Evolutionary conservation across 148 eudicot genomes (phyloP).

Genomic region (Vaccinium corymbosum): DNA sequence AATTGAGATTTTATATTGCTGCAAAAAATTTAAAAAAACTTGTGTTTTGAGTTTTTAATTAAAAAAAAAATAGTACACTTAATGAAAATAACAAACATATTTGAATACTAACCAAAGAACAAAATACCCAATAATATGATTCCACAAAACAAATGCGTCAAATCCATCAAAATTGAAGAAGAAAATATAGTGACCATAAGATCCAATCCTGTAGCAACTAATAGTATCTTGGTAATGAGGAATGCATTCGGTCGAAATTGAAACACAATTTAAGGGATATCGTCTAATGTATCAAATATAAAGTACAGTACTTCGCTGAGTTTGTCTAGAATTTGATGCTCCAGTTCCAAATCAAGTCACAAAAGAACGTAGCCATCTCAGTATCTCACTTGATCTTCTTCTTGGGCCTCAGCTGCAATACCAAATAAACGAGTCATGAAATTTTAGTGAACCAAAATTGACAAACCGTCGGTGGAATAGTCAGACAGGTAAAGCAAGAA

Average conservation of each 20-base stretch:
- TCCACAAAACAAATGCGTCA: too few species aligned
- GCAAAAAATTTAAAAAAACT: too few species aligned
- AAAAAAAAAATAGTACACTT: too few species aligned
- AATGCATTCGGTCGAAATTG: not conserved
- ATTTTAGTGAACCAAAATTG: not conserved
- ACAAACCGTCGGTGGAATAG: too few species aligned
- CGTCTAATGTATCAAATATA: too few species aligned
- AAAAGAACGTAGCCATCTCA: not conserved
- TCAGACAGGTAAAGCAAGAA: too few species aligned
- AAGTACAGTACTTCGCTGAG: too few species aligned
- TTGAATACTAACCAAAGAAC: too few species aligned
- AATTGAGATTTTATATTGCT: too few species aligned
- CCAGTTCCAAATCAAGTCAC: not conserved
- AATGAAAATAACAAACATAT: too few species aligned
- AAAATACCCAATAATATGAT: too few species aligned
- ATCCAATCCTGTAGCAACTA: not conserved
- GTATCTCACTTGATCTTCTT: constrained; percentile 32
- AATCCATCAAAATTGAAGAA: not conserved
- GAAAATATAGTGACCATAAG: not conserved
- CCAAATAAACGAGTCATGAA: not conserved
- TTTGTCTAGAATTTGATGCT: not conserved
- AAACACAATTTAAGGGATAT: constrained; percentile 9
- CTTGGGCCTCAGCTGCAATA: constrained; percentile 36
- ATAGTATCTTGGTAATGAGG: not conserved
- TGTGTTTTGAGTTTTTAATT: too few species aligned